Evolutionary conservation across 495 filamentous ascomycete species (phyloP).

Genomic region (Podospora australis): DNA sequence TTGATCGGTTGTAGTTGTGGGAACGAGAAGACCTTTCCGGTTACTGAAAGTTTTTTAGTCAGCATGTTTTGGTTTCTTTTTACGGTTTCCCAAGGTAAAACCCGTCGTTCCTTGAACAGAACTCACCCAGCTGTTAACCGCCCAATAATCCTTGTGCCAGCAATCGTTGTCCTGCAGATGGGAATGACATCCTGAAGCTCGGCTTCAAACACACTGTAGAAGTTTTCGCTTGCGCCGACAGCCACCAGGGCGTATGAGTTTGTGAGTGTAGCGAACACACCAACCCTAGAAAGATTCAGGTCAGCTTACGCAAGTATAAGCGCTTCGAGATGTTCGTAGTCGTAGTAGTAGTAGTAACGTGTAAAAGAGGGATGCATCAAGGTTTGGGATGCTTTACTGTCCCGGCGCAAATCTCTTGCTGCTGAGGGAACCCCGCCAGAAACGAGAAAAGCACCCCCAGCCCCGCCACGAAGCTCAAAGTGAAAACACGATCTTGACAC

Average conservation of each 20-base stretch:
- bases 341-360: not conserved
- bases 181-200: constrained; percentile 96
- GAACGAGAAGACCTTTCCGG: constrained; percentile 91
- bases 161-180: constrained; percentile 96
- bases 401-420: too few species aligned
- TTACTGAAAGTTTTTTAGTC: constrained; percentile 60
- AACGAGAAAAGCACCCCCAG: too few species aligned
- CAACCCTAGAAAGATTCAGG: constrained; percentile 83
- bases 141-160: constrained; percentile 90
- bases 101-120: too few species aligned
- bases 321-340: constrained; percentile 1
- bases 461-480: too few species aligned
- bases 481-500: too few species aligned
- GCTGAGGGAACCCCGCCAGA: too few species aligned
- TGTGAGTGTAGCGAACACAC: constrained; percentile 91
- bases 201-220: constrained; percentile 94
- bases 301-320: too few species aligned
- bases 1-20: constrained; percentile 94
- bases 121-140: constrained; percentile 88
- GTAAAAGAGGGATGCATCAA: not conserved
- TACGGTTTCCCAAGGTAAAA: too few species aligned
- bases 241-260: constrained; percentile 94
- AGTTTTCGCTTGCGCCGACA: constrained; percentile 93
- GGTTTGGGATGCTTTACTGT: too few species aligned
- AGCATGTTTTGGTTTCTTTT: not conserved